Base-by-base conservation (phyloP, 2,329 filamentous ascomycete species). In the Penicillium sp. region DNA sequence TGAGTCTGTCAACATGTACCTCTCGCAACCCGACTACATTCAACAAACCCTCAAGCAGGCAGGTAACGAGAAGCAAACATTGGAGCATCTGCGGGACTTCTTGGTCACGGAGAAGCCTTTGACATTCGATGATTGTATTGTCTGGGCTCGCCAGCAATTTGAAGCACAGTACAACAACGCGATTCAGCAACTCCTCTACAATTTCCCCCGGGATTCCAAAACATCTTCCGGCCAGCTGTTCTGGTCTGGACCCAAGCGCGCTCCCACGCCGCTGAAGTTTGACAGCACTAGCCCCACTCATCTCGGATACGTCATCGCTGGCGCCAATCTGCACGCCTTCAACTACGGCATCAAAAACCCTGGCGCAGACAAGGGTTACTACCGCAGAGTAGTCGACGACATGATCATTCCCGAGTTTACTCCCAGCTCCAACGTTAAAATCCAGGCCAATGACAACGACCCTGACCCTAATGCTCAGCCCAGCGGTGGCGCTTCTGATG, bases 181-280 rank as follows among this genome's bases (percentile, higher is more conserved):
- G 48, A 96, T 99, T 57, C 90, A 94, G 71, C 94, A 99, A 74
- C 81, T 99, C 48, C 80, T 99, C 32, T 95, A 89, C 81, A 97
- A 97, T 78, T 99, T 99, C 79, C 94, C 94, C 57, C 96, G 95
- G 76, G 93, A 97, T 71, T 89, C 92, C 0, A 86, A 83, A 51
- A 96, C 94, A 1, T 95, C 92, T 2, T 88, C 84, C 36, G 94
- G 94, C 31, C 89, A 92, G 59, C 89, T 86, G 1, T 99, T 99
- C 83, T 99, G 94, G 94, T 97, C 94, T 29, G 93, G 94, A 10
- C 94, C 94, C 45, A 99, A 99, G 84, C 91, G 94, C 68, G 94
- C 94, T 11, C 94, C 94, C 5, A 91, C 95, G 59, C 83, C 93
- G 60, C 81, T 97, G 69, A 92, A 90, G 72, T 99, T 99, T 63